Percentiles rank a stretch among this genome's conserved stretches.
Conservation (phyloP, 1,139 yeast species). For the Hansenula sp. region DNA sequence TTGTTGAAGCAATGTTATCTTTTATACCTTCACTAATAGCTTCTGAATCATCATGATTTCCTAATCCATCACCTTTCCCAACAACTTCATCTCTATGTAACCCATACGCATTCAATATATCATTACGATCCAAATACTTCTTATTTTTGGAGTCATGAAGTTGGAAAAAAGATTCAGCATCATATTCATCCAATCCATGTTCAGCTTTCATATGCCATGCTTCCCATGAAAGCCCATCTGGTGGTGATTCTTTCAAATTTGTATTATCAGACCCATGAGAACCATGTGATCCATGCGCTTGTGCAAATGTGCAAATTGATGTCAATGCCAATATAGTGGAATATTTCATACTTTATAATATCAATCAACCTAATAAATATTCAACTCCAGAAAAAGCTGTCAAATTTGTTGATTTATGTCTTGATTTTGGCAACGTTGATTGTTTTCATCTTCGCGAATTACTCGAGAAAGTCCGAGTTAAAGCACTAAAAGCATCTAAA, state of each 20-base stretch:
- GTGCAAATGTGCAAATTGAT: not conserved
- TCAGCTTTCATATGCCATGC: constrained; percentile 90
- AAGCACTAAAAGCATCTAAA: not conserved
- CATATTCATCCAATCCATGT: constrained; percentile 73
- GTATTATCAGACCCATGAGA: constrained; percentile 12
- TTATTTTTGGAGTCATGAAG: constrained; percentile 66
- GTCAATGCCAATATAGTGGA: not conserved
- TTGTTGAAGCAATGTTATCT: constrained; percentile 53
- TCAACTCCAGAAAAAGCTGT: not conserved
- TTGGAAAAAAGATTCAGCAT: constrained; percentile 73
- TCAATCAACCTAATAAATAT: too few species aligned
- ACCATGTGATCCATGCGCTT: constrained; percentile 5
- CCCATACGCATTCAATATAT: constrained; percentile 81
- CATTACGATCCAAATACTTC: constrained; percentile 53
- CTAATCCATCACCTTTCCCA: constrained; percentile 92
- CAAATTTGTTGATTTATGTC: too few species aligned
- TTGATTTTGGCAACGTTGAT: too few species aligned
- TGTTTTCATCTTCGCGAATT: too few species aligned
- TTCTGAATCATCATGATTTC: constrained; percentile 64
- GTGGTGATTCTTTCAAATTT: constrained; percentile 33
- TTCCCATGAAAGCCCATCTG: constrained; percentile 61
- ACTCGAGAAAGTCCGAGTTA: too few species aligned
- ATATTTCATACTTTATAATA: not conserved
- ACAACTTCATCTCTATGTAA: constrained; percentile 65
- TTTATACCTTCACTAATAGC: constrained; percentile 50